Evolutionary conservation across 2,329 filamentous ascomycete genomes (phyloP).

Genomic region (Sporothrix brasiliensis): DNA sequence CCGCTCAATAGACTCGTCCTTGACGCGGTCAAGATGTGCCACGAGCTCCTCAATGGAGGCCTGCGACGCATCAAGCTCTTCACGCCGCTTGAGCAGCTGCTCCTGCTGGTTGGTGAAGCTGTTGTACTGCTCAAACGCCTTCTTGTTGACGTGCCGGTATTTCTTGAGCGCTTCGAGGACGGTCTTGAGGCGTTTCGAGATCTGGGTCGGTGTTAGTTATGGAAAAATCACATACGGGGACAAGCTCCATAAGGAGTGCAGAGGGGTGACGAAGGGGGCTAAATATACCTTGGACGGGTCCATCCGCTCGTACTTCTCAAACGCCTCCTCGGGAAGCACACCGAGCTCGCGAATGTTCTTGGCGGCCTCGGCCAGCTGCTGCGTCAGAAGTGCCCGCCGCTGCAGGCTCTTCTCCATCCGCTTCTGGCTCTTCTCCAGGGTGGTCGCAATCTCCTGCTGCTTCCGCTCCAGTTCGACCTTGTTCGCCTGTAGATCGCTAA

Average conservation of each 20-base stretch:
- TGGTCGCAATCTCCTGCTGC: conserved; percentile 73
- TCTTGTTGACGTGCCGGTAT: conserved; percentile 98
- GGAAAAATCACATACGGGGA: too few species aligned
- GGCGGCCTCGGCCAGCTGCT: conserved; percentile 77
- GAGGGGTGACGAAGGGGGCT: too few species aligned
- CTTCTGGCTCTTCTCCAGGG: conserved; percentile 85
- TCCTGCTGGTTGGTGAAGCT: conserved; percentile 94
- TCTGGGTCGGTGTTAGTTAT: conserved; percentile 44
- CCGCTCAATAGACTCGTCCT: conserved; percentile 96
- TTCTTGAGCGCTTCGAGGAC: conserved; percentile 93
- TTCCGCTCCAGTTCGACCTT: conserved; percentile 68
- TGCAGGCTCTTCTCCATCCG: conserved; percentile 89
- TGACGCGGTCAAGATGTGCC: conserved; percentile 86
- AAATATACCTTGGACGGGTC: conserved; percentile 70
- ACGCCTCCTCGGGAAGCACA: conserved; percentile 89
- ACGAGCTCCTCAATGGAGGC: conserved; percentile 90
- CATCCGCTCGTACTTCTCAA: conserved; percentile 85
- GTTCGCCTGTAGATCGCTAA: conserved; percentile 59
- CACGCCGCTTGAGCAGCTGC: conserved; percentile 77
- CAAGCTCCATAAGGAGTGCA: neutral
- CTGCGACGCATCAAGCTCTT: conserved; percentile 85
- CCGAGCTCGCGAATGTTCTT: conserved; percentile 92
- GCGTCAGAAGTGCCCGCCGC: conserved; percentile 77
- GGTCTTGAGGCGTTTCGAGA: conserved; percentile 74
- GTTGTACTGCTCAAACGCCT: conserved; percentile 98